Base-by-base conservation (phyloP, 495 filamentous ascomycete species). In the Penicillium desertorum region DNA sequence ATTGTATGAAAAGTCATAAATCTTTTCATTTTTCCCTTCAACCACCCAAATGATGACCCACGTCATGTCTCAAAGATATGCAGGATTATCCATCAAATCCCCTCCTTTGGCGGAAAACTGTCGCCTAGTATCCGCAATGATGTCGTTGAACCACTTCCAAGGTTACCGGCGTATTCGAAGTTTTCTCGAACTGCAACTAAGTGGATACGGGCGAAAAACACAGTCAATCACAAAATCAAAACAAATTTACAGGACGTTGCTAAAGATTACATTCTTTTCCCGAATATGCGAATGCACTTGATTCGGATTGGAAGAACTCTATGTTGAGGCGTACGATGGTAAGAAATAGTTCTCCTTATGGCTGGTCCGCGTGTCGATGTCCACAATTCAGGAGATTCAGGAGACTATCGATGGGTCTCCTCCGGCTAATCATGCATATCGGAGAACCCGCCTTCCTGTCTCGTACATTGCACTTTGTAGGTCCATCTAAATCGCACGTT, bases 71-170 rank as follows among this genome's bases (percentile, higher is more conserved):
- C 45, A 39, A 46, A 36, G 17, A 43, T 25, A 43, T 30, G 37
- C 7, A n/a, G 8, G 36, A 39, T 20, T 14, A 16, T 36, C 16
- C 45, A 48, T 48, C 17, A 25, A 45, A 9, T 17, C 23, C 25
- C 25, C 48, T 27, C 36, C 14, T 44, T 44, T 30, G 11, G 37
- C 25, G 23, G 51, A 43, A 42, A 53, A 32, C 39, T n/a, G 9
- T 45, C 19, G 52, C 19, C 3, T 23, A 2, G 53, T 27, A 45
- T 47, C 53, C 53, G 53, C 43, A 29, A 55, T 46, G 44, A 47
- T 55, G 44, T 55, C 42, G 44, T 32, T 47, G 53, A 27, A 55
- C 53, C 53, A 39, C 41, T 5, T 36, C 27, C n/a, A n/a, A n/a
- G n/a, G n/a, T n/a, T n/a, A n/a, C n/a, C 42, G 30, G 29, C 19